Evolutionary conservation across 1,139 yeast species (phyloP).

Genomic region (Yueomyces sp.): DNA sequence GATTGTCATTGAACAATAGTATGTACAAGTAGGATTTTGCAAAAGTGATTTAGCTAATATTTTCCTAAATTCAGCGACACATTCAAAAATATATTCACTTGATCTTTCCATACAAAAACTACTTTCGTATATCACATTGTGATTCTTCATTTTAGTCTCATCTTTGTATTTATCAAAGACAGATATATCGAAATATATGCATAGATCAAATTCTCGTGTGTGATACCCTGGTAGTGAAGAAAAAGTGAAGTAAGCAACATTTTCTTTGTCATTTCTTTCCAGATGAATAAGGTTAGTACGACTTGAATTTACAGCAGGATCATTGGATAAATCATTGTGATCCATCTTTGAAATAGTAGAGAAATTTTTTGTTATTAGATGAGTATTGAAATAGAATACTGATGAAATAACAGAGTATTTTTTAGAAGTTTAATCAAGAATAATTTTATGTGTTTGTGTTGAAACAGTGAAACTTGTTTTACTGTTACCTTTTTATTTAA

Average conservation of each 20-base stretch:
- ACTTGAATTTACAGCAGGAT: background rate
- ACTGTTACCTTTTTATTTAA: too few species aligned
- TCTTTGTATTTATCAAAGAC: background rate
- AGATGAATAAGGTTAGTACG: background rate
- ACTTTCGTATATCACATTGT: background rate
- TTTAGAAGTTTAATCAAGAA: too few species aligned
- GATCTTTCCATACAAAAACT: background rate
- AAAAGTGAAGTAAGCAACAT: background rate
- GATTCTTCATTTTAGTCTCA: background rate
- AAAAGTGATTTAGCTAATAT: background rate
- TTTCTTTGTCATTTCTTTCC: background rate
- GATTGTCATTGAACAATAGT: slow-evolving; percentile 5
- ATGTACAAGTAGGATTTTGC: background rate
- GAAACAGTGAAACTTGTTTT: too few species aligned
- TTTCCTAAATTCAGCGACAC: background rate
- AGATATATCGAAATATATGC: background rate
- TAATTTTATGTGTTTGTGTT: too few species aligned
- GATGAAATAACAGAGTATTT: too few species aligned
- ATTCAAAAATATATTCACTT: background rate
- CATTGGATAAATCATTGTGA: too few species aligned
- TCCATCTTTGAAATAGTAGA: too few species aligned
- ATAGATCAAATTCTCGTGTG: background rate
- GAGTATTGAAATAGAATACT: too few species aligned
- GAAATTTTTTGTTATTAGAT: too few species aligned
- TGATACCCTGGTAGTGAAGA: background rate